Evolutionary conservation across 2,329 filamentous ascomycete species (phyloP).

Genomic region (Aspergillus tubingensis): DNA sequence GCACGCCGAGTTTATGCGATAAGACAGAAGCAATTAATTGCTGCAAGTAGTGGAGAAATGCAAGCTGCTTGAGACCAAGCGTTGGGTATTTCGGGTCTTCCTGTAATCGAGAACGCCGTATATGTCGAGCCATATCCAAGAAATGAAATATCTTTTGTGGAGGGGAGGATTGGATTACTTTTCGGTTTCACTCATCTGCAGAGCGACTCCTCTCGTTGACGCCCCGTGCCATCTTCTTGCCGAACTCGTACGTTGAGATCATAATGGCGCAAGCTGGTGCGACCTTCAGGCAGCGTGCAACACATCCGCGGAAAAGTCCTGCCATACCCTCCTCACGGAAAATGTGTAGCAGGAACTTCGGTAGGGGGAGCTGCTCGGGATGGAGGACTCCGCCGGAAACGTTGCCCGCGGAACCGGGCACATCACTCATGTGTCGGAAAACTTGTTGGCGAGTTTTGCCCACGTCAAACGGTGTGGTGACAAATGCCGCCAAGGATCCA

Average conservation of each 20-base stretch:
- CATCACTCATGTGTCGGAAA: slow-evolving; percentile 60
- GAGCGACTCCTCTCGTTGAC: slow-evolving; percentile 64
- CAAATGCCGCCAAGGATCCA: slow-evolving; percentile 79
- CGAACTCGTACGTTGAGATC: slow-evolving; percentile 97
- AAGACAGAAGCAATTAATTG: slow-evolving; percentile 23
- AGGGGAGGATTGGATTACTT: not conserved
- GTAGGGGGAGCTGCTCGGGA: slow-evolving; percentile 78
- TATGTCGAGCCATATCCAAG: not conserved
- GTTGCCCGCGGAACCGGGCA: slow-evolving; percentile 20
- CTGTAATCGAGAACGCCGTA: not conserved
- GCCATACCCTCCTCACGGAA: slow-evolving; percentile 78
- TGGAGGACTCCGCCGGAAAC: slow-evolving; percentile 25
- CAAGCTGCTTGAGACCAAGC: slow-evolving; percentile 5
- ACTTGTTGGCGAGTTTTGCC: slow-evolving; percentile 95
- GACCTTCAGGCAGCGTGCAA: slow-evolving; percentile 87
- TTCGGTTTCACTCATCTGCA: slow-evolving; percentile 17
- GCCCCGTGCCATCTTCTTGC: slow-evolving; percentile 80
- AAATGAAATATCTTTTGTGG: too few species aligned
- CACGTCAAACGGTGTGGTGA: slow-evolving; percentile 95
- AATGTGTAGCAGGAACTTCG: slow-evolving; percentile 84
- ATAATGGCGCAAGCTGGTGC: slow-evolving; percentile 97
- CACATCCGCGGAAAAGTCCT: slow-evolving; percentile 89
- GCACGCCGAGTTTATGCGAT: slow-evolving; percentile 26
- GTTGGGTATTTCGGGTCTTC: slow-evolving; percentile 3
- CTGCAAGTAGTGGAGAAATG: slow-evolving; percentile 15